Evolutionary conservation across 768 basidiomycete species (phyloP).

Genomic region (Hortiboletus campestris): DNA sequence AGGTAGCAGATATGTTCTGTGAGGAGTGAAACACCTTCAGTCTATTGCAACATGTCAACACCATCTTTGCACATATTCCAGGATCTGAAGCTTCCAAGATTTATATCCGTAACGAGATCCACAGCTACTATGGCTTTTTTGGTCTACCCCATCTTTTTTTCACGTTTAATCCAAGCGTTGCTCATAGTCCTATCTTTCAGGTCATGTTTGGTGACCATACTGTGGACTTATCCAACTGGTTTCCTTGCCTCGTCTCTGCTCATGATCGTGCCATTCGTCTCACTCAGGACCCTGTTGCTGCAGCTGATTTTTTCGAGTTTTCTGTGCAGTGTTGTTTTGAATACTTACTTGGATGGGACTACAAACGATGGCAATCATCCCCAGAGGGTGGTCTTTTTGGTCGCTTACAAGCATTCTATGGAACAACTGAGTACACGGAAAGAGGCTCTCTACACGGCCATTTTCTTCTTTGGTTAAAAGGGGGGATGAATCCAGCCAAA

Average conservation of each 20-base stretch:
- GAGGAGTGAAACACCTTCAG: constrained; percentile 11
- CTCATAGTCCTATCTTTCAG: constrained; percentile 31
- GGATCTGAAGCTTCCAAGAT: constrained; percentile 33
- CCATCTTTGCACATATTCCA: constrained; percentile 30
- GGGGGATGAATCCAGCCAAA: constrained; percentile 32
- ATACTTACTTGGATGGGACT: neutral
- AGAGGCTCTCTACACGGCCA: constrained; percentile 32
- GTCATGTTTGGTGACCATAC: constrained; percentile 27
- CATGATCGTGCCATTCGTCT: constrained; percentile 20
- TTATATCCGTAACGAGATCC: constrained; percentile 21
- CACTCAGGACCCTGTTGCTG: constrained; percentile 35
- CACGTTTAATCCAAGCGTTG: constrained; percentile 23
- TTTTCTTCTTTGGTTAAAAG: constrained; percentile 31
- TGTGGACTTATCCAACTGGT: constrained; percentile 5
- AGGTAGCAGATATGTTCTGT: neutral
- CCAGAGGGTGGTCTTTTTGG: constrained; percentile 34
- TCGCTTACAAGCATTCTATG: constrained; percentile 30
- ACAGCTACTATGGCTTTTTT: constrained; percentile 29
- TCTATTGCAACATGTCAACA: constrained; percentile 29
- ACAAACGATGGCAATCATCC: constrained; percentile 8
- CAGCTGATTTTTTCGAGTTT: constrained; percentile 35
- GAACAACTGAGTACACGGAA: constrained; percentile 27
- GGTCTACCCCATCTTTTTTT: constrained; percentile 29
- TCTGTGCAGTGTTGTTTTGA: constrained; percentile 21
- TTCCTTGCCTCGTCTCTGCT: constrained; percentile 18